phyloP scores from a whole-genome alignment of 179 eudicot species.

The Silene coronaria region DNA sequence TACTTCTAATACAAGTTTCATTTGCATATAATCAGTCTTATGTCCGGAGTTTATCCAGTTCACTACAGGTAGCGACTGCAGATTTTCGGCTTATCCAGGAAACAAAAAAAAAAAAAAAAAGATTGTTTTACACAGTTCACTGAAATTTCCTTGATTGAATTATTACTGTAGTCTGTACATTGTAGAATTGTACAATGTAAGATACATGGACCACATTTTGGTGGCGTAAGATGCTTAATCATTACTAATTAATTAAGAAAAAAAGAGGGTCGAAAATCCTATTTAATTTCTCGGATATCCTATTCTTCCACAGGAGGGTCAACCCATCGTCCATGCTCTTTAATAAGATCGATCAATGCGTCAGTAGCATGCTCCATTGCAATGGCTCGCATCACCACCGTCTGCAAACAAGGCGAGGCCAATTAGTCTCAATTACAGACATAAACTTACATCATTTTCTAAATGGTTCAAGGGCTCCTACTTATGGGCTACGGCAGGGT shows the following conservation, averaged over 20 bases:
- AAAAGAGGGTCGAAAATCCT: constrained; percentile 6
- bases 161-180: neutral
- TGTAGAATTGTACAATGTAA: neutral
- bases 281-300: neutral
- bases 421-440: neutral
- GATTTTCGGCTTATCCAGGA: neutral
- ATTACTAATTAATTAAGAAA: neutral
- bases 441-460: neutral
- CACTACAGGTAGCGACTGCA: neutral
- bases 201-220: neutral
- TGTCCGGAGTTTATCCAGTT: no score
- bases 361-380: constrained; percentile 93
- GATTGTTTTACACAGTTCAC: neutral
- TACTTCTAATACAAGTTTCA: no score
- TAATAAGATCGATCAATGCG: constrained; percentile 82
- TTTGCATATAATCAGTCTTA: no score
- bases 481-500: no score
- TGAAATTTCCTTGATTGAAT: neutral
- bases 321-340: constrained; percentile 89
- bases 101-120: no score
- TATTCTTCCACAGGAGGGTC: constrained; percentile 73
- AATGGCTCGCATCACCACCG: constrained; percentile 81
- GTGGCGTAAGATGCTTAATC: neutral
- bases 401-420: constrained; percentile 34
- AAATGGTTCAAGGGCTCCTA: neutral